A percentile compares a stretch with the other conserved stretches of the same genome.
These are phyloP conservation scores for Bathelium albidoporum DNA, from an alignment of 495 filamentous ascomycete genomes.

Conservation along the genomic window DNA sequence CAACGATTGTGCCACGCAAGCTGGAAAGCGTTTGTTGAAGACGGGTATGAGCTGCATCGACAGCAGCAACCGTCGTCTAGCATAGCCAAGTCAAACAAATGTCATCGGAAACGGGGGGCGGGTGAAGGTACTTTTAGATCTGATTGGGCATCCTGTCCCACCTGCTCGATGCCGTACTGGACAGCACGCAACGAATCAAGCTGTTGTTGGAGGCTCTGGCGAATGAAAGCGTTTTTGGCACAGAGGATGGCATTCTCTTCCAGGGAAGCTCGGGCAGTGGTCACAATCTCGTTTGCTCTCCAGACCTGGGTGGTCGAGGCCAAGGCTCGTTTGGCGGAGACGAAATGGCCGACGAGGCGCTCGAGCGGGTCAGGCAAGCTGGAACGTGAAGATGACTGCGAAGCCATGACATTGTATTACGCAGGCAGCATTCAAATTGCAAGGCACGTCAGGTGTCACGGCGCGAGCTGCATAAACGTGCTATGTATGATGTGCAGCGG, in stretches of 20 bases:
- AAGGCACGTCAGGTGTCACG: too few relatives aligned
- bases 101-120: neutral
- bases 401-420: conserved; percentile 5
- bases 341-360: conserved; percentile 66
- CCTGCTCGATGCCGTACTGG: conserved; percentile 46
- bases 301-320: conserved; percentile 76
- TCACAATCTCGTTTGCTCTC: conserved; percentile 81
- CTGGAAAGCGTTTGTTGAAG: conserved; percentile 61
- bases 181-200: conserved; percentile 57
- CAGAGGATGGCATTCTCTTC: conserved; percentile 70
- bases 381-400: conserved; percentile 17
- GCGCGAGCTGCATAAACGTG: too few relatives aligned
- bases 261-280: conserved; percentile 58
- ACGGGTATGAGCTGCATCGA: conserved; percentile 64
- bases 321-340: conserved; percentile 82
- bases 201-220: conserved; percentile 62
- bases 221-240: conserved; percentile 68
- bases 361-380: conserved; percentile 42
- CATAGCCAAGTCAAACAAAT: neutral
- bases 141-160: conserved; percentile 39
- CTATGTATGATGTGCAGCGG: neutral
- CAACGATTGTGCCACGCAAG: conserved; percentile 61
- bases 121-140: conserved; percentile 40
- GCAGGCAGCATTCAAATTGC: too few relatives aligned
- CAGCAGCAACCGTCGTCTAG: conserved; percentile 25